These are phyloP conservation scores for Cytospora chrysosperma DNA, from an alignment of 2,329 filamentous ascomycete species.

Conservation along the genomic window DNA sequence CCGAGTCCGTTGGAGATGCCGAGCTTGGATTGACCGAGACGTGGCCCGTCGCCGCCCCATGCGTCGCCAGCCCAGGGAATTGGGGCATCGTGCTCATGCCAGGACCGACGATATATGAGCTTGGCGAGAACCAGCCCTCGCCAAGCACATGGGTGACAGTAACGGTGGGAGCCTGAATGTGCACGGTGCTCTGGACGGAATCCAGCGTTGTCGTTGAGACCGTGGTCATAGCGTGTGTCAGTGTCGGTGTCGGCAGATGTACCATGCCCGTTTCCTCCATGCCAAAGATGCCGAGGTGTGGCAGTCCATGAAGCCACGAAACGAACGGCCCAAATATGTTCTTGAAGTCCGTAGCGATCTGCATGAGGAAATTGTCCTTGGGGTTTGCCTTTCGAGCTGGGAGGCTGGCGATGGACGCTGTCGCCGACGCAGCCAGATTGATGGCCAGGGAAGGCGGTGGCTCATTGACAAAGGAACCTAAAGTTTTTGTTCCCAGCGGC, in stretches of 20 bases:
- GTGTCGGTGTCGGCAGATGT: constrained; percentile 7
- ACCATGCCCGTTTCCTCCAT: constrained; percentile 18
- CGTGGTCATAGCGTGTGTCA: not conserved
- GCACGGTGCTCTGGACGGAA: not conserved
- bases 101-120: constrained; percentile 19
- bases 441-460: constrained; percentile 24
- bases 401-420: constrained; percentile 10
- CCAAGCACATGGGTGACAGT: constrained; percentile 24
- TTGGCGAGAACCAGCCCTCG: constrained; percentile 23
- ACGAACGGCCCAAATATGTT: constrained; percentile 14
- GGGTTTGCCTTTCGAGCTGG: constrained; percentile 23
- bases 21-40: not conserved
- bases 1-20: not conserved
- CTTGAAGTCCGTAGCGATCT: constrained; percentile 22
- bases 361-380: constrained; percentile 21
- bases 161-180: constrained; percentile 15
- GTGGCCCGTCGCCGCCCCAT: not conserved
- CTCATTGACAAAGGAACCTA: constrained; percentile 27
- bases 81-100: constrained; percentile 1
- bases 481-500: constrained; percentile 23
- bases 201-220: constrained; percentile 5
- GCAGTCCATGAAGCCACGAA: constrained; percentile 19
- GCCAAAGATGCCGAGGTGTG: constrained; percentile 12
- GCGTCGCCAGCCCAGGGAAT: constrained; percentile 4
- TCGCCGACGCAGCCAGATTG: constrained; percentile 22